phyloP scores from a whole-genome alignment of 768 basidiomycete genomes.

The Leccinum subgranulosum region DNA sequence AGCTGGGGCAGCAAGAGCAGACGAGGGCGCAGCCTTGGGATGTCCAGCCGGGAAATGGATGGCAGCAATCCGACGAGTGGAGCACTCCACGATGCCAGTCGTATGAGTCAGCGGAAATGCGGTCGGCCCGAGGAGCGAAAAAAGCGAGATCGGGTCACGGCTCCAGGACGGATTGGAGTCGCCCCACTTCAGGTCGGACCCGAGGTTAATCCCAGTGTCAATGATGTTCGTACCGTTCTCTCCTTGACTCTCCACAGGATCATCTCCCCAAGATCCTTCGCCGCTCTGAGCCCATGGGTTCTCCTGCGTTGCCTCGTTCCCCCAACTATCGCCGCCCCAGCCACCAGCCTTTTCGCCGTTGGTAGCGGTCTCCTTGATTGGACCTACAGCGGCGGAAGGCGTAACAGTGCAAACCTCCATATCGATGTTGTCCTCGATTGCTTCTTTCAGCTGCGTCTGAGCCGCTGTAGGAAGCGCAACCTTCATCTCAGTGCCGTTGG shows the following conservation, averaged over 20 bases:
- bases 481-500: constrained; percentile 12
- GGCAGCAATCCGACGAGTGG: constrained; percentile 54
- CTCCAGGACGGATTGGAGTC: constrained; percentile 23
- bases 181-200: constrained; percentile 8
- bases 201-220: background rate
- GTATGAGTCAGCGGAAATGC: constrained; percentile 59
- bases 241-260: constrained; percentile 8
- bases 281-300: constrained; percentile 11
- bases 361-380: background rate
- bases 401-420: constrained; percentile 14
- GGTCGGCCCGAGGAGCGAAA: constrained; percentile 52
- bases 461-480: constrained; percentile 23
- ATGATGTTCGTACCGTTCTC: background rate
- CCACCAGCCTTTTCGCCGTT: background rate
- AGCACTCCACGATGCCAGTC: constrained; percentile 63
- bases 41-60: constrained; percentile 39
- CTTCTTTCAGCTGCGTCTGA: constrained; percentile 25
- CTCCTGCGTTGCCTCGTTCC: background rate
- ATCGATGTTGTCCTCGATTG: constrained; percentile 26
- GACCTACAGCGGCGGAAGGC: background rate
- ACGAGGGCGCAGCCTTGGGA: constrained; percentile 1
- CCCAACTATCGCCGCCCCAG: constrained; percentile 12
- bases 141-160: constrained; percentile 27
- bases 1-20: background rate
- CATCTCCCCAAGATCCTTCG: constrained; percentile 2